Evolutionary conservation across 495 filamentous ascomycete species (phyloP).

Genomic region (Podospora sp.): DNA sequence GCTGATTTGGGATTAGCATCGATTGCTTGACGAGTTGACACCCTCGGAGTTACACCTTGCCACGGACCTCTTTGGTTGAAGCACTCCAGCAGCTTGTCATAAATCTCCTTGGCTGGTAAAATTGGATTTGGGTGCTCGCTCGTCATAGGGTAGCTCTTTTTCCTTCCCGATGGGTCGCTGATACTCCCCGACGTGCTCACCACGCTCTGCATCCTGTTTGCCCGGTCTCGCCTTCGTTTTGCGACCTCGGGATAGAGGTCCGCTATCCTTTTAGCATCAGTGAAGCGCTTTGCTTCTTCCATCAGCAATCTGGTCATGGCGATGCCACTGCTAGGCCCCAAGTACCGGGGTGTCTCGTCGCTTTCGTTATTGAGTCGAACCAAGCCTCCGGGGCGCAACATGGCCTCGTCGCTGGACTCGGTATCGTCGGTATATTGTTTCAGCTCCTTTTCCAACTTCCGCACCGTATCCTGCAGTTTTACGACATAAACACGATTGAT

Average conservation of each 20-base stretch:
- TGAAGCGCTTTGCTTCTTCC: constrained; percentile 89
- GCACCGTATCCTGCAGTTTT: constrained; percentile 79
- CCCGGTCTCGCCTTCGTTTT: constrained; percentile 32
- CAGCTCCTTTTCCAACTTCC: constrained; percentile 75
- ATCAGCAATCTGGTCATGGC: constrained; percentile 92
- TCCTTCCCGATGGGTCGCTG: constrained; percentile 38
- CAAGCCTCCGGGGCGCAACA: constrained; percentile 78
- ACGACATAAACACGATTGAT: constrained; percentile 87
- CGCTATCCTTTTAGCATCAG: constrained; percentile 79
- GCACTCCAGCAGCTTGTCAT: constrained; percentile 72
- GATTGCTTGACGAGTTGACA: neutral
- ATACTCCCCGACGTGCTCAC: constrained; percentile 39
- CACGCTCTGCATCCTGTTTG: constrained; percentile 42
- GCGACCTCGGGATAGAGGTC: constrained; percentile 76
- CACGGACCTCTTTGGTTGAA: constrained; percentile 80
- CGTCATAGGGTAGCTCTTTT: constrained; percentile 71
- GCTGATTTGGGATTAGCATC: constrained; percentile 50
- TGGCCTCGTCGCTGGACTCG: constrained; percentile 72
- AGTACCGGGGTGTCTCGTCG: constrained; percentile 79
- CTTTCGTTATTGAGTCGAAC: constrained; percentile 79
- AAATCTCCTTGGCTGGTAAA: constrained; percentile 67
- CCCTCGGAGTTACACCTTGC: neutral
- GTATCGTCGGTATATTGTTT: constrained; percentile 60
- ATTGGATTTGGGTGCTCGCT: constrained; percentile 70
- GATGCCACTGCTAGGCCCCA: constrained; percentile 91